phyloP scores from a whole-genome alignment of 345 rosid genomes.

The Boechera retrofracta region DNA sequence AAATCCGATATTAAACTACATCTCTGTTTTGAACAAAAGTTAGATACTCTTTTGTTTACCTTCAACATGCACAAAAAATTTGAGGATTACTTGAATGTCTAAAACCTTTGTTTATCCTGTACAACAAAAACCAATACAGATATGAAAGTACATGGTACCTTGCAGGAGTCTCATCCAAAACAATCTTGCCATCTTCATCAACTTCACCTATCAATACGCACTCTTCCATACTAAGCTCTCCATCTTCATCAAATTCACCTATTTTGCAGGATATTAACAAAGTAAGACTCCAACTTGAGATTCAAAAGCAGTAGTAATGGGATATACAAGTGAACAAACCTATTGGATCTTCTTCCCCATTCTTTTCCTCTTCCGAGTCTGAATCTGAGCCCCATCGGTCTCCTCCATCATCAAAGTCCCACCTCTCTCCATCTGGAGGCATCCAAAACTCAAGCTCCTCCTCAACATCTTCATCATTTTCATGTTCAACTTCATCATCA shows the following conservation, averaged over 20 bases:
- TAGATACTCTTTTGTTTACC: slow-evolving; percentile 10
- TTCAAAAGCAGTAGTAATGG: slow-evolving; percentile 9
- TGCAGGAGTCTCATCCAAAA: slow-evolving; percentile 29
- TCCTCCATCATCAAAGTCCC: slow-evolving; percentile 49
- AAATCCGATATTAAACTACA: not conserved
- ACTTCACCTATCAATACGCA: slow-evolving; percentile 28
- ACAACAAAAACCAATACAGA: not conserved
- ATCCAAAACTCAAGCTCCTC: slow-evolving; percentile 87
- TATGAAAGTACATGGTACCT: slow-evolving; percentile 27
- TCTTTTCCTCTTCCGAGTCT: slow-evolving; percentile 62
- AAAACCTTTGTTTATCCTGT: not conserved
- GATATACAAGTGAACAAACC: slow-evolving; percentile 52
- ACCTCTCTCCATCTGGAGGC: slow-evolving; percentile 81
- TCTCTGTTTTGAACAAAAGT: not conserved
- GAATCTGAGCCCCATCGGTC: slow-evolving; percentile 66
- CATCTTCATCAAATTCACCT: slow-evolving; percentile 38
- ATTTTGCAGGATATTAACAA: slow-evolving; percentile 13
- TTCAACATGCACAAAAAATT: slow-evolving; percentile 1
- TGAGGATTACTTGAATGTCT: not conserved
- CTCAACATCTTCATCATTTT: slow-evolving; percentile 38
- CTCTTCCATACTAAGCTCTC: slow-evolving; percentile 26
- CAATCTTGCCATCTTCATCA: slow-evolving; percentile 34
- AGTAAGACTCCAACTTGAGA: slow-evolving; percentile 2
- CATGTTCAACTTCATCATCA: slow-evolving; percentile 28
- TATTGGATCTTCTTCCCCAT: slow-evolving; percentile 55